These are phyloP conservation scores for Monosporascus ibericus DNA, from an alignment of 2,329 filamentous ascomycete species.

Conservation along the genomic window DNA sequence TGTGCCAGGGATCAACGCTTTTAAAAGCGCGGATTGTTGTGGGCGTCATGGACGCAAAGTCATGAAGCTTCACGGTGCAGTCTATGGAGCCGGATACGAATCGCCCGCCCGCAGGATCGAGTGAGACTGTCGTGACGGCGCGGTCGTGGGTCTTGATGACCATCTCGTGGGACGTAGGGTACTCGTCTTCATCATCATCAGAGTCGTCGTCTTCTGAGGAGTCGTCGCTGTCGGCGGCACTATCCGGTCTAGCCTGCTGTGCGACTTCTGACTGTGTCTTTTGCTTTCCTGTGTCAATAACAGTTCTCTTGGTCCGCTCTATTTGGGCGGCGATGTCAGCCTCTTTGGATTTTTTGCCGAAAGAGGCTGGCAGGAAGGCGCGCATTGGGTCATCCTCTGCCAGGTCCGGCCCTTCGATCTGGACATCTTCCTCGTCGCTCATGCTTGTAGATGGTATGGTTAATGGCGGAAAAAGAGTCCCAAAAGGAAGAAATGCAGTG, in stretches of 20 bases:
- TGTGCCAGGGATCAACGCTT: conserved; percentile 77
- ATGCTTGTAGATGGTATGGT: conserved; percentile 29
- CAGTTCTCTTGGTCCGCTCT: conserved; percentile 63
- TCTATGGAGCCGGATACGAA: conserved; percentile 89
- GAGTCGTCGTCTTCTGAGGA: conserved; percentile 47
- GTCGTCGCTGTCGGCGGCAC: conserved; percentile 33
- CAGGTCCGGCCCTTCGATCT: conserved; percentile 49
- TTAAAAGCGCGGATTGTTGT: conserved; percentile 92
- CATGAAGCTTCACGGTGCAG: conserved; percentile 86
- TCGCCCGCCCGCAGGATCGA: conserved; percentile 79
- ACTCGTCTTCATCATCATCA: conserved; percentile 76
- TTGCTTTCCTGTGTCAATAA: conserved; percentile 30
- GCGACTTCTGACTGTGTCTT: conserved; percentile 23
- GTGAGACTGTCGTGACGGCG: conserved; percentile 73
- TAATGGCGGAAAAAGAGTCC: background rate
- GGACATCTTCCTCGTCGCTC: conserved; percentile 56
- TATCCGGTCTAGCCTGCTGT: conserved; percentile 17
- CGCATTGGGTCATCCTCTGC: conserved; percentile 64
- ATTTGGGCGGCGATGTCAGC: conserved; percentile 76
- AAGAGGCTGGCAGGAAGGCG: conserved; percentile 72
- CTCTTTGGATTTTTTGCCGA: conserved; percentile 74
- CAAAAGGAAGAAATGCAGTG: conserved; percentile 1
- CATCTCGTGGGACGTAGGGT: conserved; percentile 87
- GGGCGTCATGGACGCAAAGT: conserved; percentile 92
- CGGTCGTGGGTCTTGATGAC: conserved; percentile 88